A percentile compares a stretch with the other conserved stretches of the same genome.
Evolutionary conservation across 495 filamentous ascomycete species (phyloP).

Genomic region (Aspergillus heteromorphus): DNA sequence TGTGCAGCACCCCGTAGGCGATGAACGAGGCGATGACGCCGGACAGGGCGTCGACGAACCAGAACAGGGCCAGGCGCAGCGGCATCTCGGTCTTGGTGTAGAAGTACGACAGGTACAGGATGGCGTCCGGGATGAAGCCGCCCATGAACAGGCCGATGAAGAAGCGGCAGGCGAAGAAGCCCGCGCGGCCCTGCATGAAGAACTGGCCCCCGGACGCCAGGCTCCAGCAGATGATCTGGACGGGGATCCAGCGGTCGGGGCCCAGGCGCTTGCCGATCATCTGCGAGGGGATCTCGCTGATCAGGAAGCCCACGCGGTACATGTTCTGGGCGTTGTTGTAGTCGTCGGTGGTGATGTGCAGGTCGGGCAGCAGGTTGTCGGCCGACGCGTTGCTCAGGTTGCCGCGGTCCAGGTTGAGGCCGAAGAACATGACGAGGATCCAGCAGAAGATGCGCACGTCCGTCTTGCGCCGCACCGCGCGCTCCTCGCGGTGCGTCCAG

Average conservation of each 20-base stretch:
- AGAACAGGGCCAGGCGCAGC: slow-evolving; percentile 56
- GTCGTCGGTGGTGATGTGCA: slow-evolving; percentile 57
- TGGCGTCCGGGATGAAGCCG: slow-evolving; percentile 26
- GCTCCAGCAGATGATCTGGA: slow-evolving; percentile 29
- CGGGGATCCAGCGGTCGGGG: slow-evolving; percentile 43
- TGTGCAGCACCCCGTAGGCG: slow-evolving; percentile 43
- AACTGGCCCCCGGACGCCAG: slow-evolving; percentile 23
- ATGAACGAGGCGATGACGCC: slow-evolving; percentile 39
- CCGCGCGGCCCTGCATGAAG: slow-evolving; percentile 18
- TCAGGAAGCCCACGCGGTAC: slow-evolving; percentile 27
- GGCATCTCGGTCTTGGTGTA: slow-evolving; percentile 59
- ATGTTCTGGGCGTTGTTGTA: slow-evolving; percentile 56
- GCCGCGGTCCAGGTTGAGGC: slow-evolving; percentile 66
- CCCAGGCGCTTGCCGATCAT: slow-evolving; percentile 54
- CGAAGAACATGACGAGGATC: slow-evolving; percentile 74
- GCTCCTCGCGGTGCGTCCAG: slow-evolving; percentile 47
- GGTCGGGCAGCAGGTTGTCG: slow-evolving; percentile 55
- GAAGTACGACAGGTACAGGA: slow-evolving; percentile 66
- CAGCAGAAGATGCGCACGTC: slow-evolving; percentile 46
- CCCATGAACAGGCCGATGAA: slow-evolving; percentile 26
- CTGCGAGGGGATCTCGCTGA: slow-evolving; percentile 59
- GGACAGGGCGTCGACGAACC: slow-evolving; percentile 53
- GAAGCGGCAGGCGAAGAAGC: slow-evolving; percentile 26
- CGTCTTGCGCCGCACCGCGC: slow-evolving; percentile 21
- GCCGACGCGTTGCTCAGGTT: slow-evolving; percentile 61